phyloP scores from a whole-genome alignment of 352 stramenopile genomes.

The Globisporangium nagaii region DNA sequence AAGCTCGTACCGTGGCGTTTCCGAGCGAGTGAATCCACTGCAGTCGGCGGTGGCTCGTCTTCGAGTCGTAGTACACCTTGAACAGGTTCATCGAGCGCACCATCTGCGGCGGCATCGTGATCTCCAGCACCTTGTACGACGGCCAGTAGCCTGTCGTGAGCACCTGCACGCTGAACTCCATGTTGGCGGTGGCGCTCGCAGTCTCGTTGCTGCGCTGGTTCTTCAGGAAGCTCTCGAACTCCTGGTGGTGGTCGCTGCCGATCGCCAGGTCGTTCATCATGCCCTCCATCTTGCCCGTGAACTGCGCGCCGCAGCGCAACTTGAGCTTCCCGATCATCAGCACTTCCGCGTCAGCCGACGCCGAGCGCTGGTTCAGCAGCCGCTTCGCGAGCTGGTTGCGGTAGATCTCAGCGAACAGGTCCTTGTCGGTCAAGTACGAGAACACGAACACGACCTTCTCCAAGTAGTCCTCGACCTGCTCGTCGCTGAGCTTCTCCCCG shows the following conservation, averaged over 20 bases:
- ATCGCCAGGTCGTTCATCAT: constrained; percentile 99
- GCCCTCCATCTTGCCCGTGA: constrained; percentile 99
- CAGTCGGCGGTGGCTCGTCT: constrained; percentile 93
- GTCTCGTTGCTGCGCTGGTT: constrained; percentile 71
- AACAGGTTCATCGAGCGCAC: constrained; percentile 96
- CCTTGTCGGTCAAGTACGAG: constrained; percentile 99
- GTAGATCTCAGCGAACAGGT: constrained; percentile 99
- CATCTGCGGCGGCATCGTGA: constrained; percentile 92
- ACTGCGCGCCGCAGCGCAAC: constrained; percentile 97
- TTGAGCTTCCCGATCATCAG: constrained; percentile 99
- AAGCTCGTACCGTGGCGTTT: constrained; percentile 87
- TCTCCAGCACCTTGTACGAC: constrained; percentile 95
- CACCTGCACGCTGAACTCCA: constrained; percentile 97
- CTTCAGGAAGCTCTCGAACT: constrained; percentile 94
- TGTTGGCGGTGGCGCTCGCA: constrained; percentile 29
- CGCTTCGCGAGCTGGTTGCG: constrained; percentile 98
- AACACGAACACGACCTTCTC: constrained; percentile 99
- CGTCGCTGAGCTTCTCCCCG: constrained; percentile 97
- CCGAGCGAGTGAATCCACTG: constrained; percentile 96
- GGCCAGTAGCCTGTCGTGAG: constrained; percentile 99
- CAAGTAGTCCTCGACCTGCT: constrained; percentile 95
- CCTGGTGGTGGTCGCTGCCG: constrained; percentile 94
- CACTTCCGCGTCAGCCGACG: constrained; percentile 96
- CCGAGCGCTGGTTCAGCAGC: constrained; percentile 97
- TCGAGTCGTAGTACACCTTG: constrained; percentile 93